phyloP scores from a whole-genome alignment of 257 asterid genomes.

The Rehmannia glutinosa region DNA sequence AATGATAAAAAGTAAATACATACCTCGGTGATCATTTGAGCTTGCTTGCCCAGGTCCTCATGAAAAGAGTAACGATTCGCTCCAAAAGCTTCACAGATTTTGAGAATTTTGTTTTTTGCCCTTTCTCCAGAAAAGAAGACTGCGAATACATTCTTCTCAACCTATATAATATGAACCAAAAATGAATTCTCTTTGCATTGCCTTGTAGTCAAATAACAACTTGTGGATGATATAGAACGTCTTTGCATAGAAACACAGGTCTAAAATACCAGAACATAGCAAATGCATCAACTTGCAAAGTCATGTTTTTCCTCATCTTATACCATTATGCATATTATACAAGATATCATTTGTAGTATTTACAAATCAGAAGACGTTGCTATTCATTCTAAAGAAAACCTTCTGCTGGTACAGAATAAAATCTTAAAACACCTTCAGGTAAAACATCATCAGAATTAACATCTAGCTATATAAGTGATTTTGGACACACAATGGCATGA shows the following conservation, averaged over 20 bases:
- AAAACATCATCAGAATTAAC: not conserved
- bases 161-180: slow-evolving; percentile 42
- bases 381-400: not conserved
- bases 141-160: slow-evolving; percentile 84
- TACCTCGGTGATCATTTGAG: slow-evolving; percentile 83
- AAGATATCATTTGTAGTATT: not conserved
- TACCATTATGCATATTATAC: not conserved
- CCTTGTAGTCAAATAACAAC: slow-evolving; percentile 1
- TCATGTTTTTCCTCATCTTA: not conserved
- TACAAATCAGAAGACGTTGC: not conserved
- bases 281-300: not conserved
- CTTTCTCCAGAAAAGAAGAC: slow-evolving; percentile 98
- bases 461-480: not conserved
- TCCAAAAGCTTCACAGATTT: slow-evolving; percentile 99
- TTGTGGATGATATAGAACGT: not conserved
- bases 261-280: not conserved
- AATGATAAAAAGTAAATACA: not conserved
- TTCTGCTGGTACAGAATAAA: not conserved
- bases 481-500: slow-evolving; percentile 5
- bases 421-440: not conserved
- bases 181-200: slow-evolving; percentile 3
- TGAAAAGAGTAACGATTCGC: slow-evolving; percentile 84
- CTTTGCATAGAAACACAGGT: not conserved
- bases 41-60: slow-evolving; percentile 77
- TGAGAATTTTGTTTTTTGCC: slow-evolving; percentile 78